These are phyloP conservation scores for Blastobotrys petasosporus DNA, from an alignment of 1,139 yeast species.

Conservation along the genomic window DNA sequence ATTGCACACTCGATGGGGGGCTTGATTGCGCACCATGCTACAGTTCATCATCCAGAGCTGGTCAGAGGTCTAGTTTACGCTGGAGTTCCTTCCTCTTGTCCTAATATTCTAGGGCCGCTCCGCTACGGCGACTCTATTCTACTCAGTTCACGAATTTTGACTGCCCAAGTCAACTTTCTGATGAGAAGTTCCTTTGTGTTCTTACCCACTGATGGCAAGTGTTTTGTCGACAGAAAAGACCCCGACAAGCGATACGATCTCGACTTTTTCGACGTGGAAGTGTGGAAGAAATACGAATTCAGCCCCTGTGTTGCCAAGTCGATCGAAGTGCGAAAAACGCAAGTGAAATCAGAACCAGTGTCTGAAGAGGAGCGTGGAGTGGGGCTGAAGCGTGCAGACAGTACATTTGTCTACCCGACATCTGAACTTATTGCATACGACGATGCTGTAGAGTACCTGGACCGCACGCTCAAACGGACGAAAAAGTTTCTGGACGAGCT, in stretches of 20 bases:
- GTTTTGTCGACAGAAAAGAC: conserved; percentile 54
- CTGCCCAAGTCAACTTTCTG: conserved; percentile 77
- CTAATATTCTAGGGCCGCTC: conserved; percentile 80
- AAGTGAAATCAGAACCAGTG: conserved; percentile 9
- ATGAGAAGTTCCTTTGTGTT: conserved; percentile 82
- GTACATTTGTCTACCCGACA: conserved; percentile 15
- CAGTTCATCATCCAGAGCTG: conserved; percentile 60
- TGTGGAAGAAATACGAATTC: conserved; percentile 71
- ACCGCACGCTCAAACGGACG: conserved; percentile 55
- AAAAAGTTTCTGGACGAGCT: conserved; percentile 54
- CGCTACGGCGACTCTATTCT: conserved; percentile 76
- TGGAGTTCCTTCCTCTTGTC: conserved; percentile 80
- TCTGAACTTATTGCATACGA: conserved; percentile 40
- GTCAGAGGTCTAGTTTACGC: conserved; percentile 72
- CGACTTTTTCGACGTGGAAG: conserved; percentile 73
- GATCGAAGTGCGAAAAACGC: conserved; percentile 10
- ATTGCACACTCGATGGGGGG: conserved; percentile 97
- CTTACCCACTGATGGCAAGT: conserved; percentile 66
- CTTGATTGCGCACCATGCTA: conserved; percentile 68
- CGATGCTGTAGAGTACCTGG: conserved; percentile 60
- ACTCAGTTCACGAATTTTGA: conserved; percentile 64
- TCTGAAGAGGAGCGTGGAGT: not conserved
- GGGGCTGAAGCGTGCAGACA: not conserved
- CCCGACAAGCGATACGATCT: conserved; percentile 55
- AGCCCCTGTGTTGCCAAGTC: conserved; percentile 62